A percentile compares a stretch with the other conserved stretches of the same genome.
These are phyloP conservation scores for Metarhizium album DNA, from an alignment of 2,329 filamentous ascomycete genomes.

Conservation along the genomic window DNA sequence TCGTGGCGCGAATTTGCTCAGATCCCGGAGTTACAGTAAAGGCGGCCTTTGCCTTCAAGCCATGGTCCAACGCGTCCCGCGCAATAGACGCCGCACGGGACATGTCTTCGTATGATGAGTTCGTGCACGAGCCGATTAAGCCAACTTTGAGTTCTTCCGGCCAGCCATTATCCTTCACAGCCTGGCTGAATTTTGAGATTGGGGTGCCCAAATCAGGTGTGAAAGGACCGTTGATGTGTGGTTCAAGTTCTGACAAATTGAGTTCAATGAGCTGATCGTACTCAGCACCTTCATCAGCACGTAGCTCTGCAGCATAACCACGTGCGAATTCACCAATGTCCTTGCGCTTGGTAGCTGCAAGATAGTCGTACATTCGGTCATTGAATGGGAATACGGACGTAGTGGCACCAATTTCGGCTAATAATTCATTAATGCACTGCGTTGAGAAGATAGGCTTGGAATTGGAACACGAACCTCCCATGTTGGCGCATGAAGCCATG, in stretches of 20 bases:
- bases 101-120: constrained; percentile 83
- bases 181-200: constrained; percentile 93
- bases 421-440: neutral
- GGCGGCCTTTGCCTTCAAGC: constrained; percentile 82
- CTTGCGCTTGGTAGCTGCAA: constrained; percentile 79
- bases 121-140: constrained; percentile 96
- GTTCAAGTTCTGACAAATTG: constrained; percentile 89
- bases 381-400: constrained; percentile 97
- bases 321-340: constrained; percentile 86
- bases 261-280: constrained; percentile 96
- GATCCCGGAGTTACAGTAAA: constrained; percentile 96
- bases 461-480: constrained; percentile 29
- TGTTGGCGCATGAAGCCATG: constrained; percentile 71
- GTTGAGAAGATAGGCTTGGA: neutral
- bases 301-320: constrained; percentile 73
- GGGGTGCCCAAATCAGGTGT: constrained; percentile 96
- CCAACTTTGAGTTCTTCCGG: constrained; percentile 94
- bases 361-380: constrained; percentile 95
- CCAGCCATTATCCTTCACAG: constrained; percentile 91
- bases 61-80: constrained; percentile 80
- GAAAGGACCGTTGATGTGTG: constrained; percentile 97
- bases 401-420: constrained; percentile 69
- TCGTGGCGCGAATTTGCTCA: constrained; percentile 92
- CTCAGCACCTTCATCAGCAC: constrained; percentile 78
- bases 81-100: constrained; percentile 85